These are phyloP conservation scores for Medicago ruthenica DNA, from an alignment of 306 rosid genomes.

Conservation along the genomic window DNA sequence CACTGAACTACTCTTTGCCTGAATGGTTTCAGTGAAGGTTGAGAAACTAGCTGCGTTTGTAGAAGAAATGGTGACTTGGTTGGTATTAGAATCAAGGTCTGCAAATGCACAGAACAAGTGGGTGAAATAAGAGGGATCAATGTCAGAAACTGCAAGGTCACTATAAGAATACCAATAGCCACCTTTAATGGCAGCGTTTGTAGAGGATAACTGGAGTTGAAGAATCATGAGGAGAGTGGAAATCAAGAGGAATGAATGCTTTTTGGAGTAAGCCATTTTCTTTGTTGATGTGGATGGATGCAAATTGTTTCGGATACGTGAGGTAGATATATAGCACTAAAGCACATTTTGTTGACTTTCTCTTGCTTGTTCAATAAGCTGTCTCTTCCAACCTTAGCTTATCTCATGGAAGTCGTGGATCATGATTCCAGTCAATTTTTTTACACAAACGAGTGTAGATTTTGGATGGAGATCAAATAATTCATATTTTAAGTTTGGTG, in stretches of 20 bases:
- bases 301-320: not conserved
- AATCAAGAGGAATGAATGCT: conserved; percentile 7
- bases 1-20: conserved; percentile 48
- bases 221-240: conserved; percentile 14
- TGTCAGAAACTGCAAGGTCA: conserved; percentile 41
- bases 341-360: conserved; percentile 16
- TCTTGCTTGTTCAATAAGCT: not conserved
- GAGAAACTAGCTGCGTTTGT: conserved; percentile 42
- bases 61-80: conserved; percentile 41
- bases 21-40: conserved; percentile 43
- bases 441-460: too few species aligned
- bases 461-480: too few species aligned
- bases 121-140: conserved; percentile 53
- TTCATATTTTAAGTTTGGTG: too few species aligned
- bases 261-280: conserved; percentile 18
- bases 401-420: too few species aligned
- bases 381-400: not conserved
- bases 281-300: not conserved
- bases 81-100: conserved; percentile 31
- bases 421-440: too few species aligned
- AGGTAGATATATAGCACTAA: not conserved
- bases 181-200: conserved; percentile 52
- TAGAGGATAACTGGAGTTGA: not conserved
- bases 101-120: conserved; percentile 56
- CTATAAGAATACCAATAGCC: conserved; percentile 52